Percentiles rank a stretch among this genome's conserved stretches.
phyloP scores from a whole-genome alignment of 2,329 filamentous ascomycete species.

The Plenodomus lindquistii region DNA sequence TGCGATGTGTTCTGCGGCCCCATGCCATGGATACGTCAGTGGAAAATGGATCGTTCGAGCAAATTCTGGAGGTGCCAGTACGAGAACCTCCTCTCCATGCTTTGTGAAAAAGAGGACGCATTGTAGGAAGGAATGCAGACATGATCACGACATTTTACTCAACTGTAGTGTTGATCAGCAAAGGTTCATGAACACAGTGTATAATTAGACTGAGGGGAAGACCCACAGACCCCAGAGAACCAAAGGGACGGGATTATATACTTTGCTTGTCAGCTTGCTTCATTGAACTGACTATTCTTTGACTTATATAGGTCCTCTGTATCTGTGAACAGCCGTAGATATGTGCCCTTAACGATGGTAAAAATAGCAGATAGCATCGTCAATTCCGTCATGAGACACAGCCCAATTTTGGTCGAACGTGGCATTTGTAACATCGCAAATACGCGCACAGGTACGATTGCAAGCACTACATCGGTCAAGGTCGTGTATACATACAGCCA shows the following conservation, averaged over 20 bases:
- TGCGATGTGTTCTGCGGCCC: neutral
- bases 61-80: too few relatives aligned
- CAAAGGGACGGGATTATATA: slow-evolving; percentile 6
- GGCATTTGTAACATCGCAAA: slow-evolving; percentile 12
- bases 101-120: slow-evolving; percentile 10
- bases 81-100: slow-evolving; percentile 2
- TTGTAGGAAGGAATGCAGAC: slow-evolving; percentile 13
- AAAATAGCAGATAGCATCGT: slow-evolving; percentile 13
- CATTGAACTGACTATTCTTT: neutral
- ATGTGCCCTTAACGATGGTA: slow-evolving; percentile 9
- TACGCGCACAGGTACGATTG: slow-evolving; percentile 4
- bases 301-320: slow-evolving; percentile 2
- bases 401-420: slow-evolving; percentile 8
- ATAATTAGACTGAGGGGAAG: neutral
- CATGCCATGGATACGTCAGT: neutral
- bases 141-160: slow-evolving; percentile 15
- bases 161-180: neutral
- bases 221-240: slow-evolving; percentile 9
- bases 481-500: slow-evolving; percentile 12
- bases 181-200: neutral
- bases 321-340: slow-evolving; percentile 7
- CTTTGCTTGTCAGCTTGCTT: neutral
- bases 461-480: slow-evolving; percentile 8
- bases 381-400: slow-evolving; percentile 9
- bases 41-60: neutral